Conservation (phyloP, 1,139 yeast genomes). For the Yamadazyma triangularis region DNA sequence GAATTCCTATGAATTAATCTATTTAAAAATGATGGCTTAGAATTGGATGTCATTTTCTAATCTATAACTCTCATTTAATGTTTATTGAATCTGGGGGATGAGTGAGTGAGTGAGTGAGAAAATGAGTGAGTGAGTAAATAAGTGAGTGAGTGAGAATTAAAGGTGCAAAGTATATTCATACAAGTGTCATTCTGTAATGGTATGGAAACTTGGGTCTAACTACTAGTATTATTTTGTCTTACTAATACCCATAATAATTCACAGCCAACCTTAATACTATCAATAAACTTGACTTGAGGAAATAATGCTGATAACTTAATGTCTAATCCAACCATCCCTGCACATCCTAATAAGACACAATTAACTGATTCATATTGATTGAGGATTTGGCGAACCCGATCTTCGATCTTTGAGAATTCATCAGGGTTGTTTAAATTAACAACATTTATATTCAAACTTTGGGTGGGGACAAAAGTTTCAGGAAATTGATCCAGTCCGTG, state of each 20-base stretch:
- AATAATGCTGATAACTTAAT: slow-evolving; percentile 33
- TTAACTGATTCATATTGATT: slow-evolving; percentile 19
- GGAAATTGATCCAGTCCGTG: slow-evolving; percentile 43
- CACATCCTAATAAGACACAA: slow-evolving; percentile 61
- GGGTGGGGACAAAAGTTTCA: slow-evolving; percentile 35
- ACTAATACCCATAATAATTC: slow-evolving; percentile 38
- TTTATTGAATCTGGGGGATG: too few relatives aligned
- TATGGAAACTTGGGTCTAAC: too few relatives aligned
- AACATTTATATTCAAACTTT: slow-evolving; percentile 51
- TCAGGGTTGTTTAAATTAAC: slow-evolving; percentile 37
- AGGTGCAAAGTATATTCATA: too few relatives aligned
- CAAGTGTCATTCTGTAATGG: too few relatives aligned
- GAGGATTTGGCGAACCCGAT: slow-evolving; percentile 26
- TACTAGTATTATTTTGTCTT: too few relatives aligned
- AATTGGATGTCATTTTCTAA: neutral
- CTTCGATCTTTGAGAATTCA: slow-evolving; percentile 31
- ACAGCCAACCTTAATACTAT: slow-evolving; percentile 54
- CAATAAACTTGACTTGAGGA: slow-evolving; percentile 45
- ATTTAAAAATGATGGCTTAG: slow-evolving; percentile 8
- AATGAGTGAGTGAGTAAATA: too few relatives aligned
- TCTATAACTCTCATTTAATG: too few relatives aligned
- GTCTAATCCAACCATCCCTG: slow-evolving; percentile 64
- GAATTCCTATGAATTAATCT: slow-evolving; percentile 9
- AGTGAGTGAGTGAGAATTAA: too few relatives aligned
- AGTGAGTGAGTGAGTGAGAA: too few relatives aligned